A percentile compares a stretch with the other conserved stretches of the same genome.
Evolutionary conservation across 495 filamentous ascomycete genomes (phyloP).

Genomic region (Recurvomyces mirabilis): DNA sequence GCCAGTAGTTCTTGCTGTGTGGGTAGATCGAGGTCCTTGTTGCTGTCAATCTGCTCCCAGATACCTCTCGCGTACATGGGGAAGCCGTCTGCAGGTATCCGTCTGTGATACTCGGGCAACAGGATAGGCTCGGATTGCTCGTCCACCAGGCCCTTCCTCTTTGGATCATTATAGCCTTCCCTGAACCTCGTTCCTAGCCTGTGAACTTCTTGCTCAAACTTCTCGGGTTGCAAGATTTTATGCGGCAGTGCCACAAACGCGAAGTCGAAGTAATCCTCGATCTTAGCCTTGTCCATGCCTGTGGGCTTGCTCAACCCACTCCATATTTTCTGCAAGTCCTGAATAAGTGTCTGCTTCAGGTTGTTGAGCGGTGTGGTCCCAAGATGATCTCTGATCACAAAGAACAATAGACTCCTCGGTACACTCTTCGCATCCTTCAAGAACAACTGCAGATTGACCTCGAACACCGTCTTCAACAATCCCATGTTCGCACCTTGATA

Average conservation of each 20-base stretch:
- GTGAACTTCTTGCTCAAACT: constrained; percentile 69
- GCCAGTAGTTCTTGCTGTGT: constrained; percentile 95
- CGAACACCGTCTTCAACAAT: constrained; percentile 92
- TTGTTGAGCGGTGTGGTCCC: constrained; percentile 81
- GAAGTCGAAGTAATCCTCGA: constrained; percentile 97
- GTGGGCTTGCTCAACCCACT: constrained; percentile 77
- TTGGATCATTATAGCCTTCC: constrained; percentile 59
- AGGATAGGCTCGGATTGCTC: constrained; percentile 70
- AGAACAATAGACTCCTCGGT: constrained; percentile 87
- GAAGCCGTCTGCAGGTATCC: constrained; percentile 93
- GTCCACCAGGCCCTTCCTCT: constrained; percentile 40
- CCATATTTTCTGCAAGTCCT: constrained; percentile 88
- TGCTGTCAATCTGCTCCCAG: constrained; percentile 97
- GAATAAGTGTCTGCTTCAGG: constrained; percentile 75
- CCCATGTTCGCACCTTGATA: constrained; percentile 99
- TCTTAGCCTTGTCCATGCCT: constrained; percentile 76
- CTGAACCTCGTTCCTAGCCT: constrained; percentile 73
- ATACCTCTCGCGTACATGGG: constrained; percentile 83
- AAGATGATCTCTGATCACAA: constrained; percentile 94
- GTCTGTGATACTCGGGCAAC: constrained; percentile 83
- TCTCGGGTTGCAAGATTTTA: constrained; percentile 91
- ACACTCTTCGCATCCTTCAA: constrained; percentile 87
- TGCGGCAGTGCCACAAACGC: constrained; percentile 92
- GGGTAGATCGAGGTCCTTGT: constrained; percentile 93
- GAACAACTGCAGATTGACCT: constrained; percentile 94